Conservation (phyloP, 164 flowering plant genomes). For the Protea cynaroides region DNA sequence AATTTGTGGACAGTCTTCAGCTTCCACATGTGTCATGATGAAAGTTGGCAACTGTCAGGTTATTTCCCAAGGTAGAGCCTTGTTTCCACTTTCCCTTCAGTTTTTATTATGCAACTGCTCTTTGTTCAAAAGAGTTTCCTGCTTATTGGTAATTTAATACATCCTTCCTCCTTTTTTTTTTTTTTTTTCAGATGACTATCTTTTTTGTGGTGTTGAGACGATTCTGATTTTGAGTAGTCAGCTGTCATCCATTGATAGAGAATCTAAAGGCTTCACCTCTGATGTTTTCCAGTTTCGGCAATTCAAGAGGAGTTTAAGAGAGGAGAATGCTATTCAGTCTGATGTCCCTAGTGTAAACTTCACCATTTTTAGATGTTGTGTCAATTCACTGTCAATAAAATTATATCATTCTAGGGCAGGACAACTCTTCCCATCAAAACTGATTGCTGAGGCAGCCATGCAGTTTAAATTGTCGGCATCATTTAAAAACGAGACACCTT, state of each 20-base stretch:
- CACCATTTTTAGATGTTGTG: conserved; percentile 34
- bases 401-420: conserved; percentile 17
- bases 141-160: not conserved
- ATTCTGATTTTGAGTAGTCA: conserved; percentile 39
- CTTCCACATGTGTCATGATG: conserved; percentile 47
- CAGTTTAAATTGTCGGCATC: conserved; percentile 43
- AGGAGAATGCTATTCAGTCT: conserved; percentile 13
- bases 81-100: not conserved
- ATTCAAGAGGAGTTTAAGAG: conserved; percentile 28
- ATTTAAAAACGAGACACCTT: conserved; percentile 37
- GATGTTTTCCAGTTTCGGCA: conserved; percentile 61
- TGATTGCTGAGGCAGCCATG: conserved; percentile 46
- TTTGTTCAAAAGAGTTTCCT: too few species aligned
- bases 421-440: conserved; percentile 21
- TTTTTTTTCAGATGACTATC: conserved; percentile 35
- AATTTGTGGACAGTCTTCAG: conserved; percentile 14
- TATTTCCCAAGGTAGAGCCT: conserved; percentile 54
- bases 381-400: conserved; percentile 36
- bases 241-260: conserved; percentile 41
- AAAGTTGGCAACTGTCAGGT: conserved; percentile 41
- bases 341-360: conserved; percentile 22
- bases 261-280: conserved; percentile 43
- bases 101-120: too few species aligned
- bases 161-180: not conserved
- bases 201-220: conserved; percentile 43